These are phyloP conservation scores for Aspergillus udagawae DNA, from an alignment of 2,329 filamentous ascomycete species.

Conservation along the genomic window DNA sequence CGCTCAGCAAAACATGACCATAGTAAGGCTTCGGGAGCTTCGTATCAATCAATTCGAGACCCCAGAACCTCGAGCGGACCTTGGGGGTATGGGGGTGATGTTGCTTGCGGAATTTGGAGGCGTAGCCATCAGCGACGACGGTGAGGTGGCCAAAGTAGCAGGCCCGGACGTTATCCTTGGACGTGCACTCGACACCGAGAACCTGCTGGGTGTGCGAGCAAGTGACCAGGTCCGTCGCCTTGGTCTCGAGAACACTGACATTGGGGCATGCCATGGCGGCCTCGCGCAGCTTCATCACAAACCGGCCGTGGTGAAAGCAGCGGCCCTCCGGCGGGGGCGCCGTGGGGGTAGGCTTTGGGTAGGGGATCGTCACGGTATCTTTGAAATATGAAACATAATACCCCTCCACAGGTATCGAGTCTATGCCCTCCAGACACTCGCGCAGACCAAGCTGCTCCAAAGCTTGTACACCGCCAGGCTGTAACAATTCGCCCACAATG, in stretches of 20 bases:
- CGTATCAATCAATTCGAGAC: slow-evolving; percentile 85
- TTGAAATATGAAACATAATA: slow-evolving; percentile 85
- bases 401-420: slow-evolving; percentile 75
- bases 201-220: slow-evolving; percentile 67
- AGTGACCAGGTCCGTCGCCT: slow-evolving; percentile 70
- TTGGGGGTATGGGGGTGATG: slow-evolving; percentile 64
- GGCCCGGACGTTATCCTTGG: slow-evolving; percentile 59
- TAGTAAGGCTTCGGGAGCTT: slow-evolving; percentile 69
- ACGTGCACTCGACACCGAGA: slow-evolving; percentile 75
- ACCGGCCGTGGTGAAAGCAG: slow-evolving; percentile 90
- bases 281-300: slow-evolving; percentile 75
- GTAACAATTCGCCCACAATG: slow-evolving; percentile 91
- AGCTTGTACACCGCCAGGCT: slow-evolving; percentile 83
- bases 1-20: slow-evolving; percentile 83
- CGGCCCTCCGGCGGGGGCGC: slow-evolving; percentile 64
- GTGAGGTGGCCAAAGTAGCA: slow-evolving; percentile 87
- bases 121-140: slow-evolving; percentile 87
- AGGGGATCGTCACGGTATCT: slow-evolving; percentile 69
- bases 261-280: slow-evolving; percentile 73
- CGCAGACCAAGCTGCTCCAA: slow-evolving; percentile 74
- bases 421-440: slow-evolving; percentile 83
- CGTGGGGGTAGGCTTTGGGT: slow-evolving; percentile 58
- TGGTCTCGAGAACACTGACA: slow-evolving; percentile 87
- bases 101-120: slow-evolving; percentile 83
- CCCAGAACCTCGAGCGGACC: slow-evolving; percentile 85